Evolutionary conservation across 1,284 basidiomycete species (phyloP), one percentile per base, ranked within the genome.

Genomic region (Ganoderma multipileum): DNA sequence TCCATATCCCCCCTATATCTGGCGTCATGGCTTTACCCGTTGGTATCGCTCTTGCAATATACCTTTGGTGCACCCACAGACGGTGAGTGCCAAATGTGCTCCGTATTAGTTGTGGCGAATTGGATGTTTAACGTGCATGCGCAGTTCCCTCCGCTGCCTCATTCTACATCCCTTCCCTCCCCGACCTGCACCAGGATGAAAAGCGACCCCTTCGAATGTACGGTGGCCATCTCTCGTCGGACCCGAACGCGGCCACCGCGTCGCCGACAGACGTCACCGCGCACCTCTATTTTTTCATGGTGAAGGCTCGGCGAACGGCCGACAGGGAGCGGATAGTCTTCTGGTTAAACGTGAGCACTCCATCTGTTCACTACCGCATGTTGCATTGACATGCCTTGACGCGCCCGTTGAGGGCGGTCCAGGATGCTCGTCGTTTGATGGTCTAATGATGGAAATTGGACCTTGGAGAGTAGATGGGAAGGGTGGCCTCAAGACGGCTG

Each of bases 401-500:
- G 55, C n/a, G 14, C 20, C 39, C 14, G 33, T 30, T n/a, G 38
- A 95, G 94, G 97, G 95, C 54, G 97, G 95, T 23, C 97, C 95
- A 23, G 97, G 98, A 47, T 99, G 97, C 79, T 98, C 96, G 0
- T 96, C 94, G 2, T 98, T 99, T 78, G 97, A 99, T 76, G 97
- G 97, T 6, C 86, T 96, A 41, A 93, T 99, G 91, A 98, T 99
- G 96, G 97, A 99, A 77, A 86, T 97, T 26, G 97, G 97, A 0
- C 97, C 97, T 4, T 97, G 96, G 88, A 85, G 92, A 66, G 85
- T 92, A 73, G 92, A 95, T 80, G 91, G 90, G 7, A 83, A 92
- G n/a, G 93, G 93, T 30, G 91, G 92, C 18, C 85, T 98, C 68
- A 88, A 89, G 72, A 88, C 91, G 64, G 85, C 90, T 8, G 92